Evolutionary conservation across 1,284 basidiomycete species (phyloP).

Genomic region (Naganishia albida): DNA sequence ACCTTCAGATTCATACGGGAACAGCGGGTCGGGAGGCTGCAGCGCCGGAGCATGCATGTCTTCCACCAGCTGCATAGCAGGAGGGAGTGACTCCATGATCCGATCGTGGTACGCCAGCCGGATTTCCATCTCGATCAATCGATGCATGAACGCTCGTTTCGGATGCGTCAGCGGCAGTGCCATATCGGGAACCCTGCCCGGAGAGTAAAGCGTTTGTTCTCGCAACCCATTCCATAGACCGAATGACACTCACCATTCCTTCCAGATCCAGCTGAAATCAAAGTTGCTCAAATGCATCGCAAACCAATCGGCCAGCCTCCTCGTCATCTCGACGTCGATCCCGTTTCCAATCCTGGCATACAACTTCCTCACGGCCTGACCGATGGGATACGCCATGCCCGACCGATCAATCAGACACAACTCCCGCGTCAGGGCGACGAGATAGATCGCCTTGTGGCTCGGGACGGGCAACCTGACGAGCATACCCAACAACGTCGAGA

Average conservation of each 20-base stretch:
- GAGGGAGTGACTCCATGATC: slow-evolving; percentile 83
- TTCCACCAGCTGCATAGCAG: slow-evolving; percentile 62
- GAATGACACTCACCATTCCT: slow-evolving; percentile 75
- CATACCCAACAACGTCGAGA: slow-evolving; percentile 67
- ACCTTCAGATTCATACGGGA: slow-evolving; percentile 40
- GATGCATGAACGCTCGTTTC: slow-evolving; percentile 80
- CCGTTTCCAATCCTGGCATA: slow-evolving; percentile 69
- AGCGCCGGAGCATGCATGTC: slow-evolving; percentile 55
- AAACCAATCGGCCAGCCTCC: slow-evolving; percentile 91
- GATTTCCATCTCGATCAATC: slow-evolving; percentile 85
- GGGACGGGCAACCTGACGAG: slow-evolving; percentile 77
- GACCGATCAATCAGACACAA: slow-evolving; percentile 87
- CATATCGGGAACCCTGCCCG: slow-evolving; percentile 78
- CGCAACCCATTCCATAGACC: no score
- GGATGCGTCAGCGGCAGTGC: slow-evolving; percentile 73
- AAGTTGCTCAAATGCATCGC: slow-evolving; percentile 96
- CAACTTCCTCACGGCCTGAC: slow-evolving; percentile 86
- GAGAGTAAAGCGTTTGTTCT: no score
- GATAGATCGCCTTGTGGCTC: slow-evolving; percentile 78
- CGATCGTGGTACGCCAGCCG: slow-evolving; percentile 92
- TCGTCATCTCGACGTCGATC: slow-evolving; percentile 78
- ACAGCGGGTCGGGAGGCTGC: slow-evolving; percentile 28
- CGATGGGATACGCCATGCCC: slow-evolving; percentile 92
- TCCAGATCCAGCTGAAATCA: slow-evolving; percentile 99
- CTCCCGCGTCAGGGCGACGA: slow-evolving; percentile 85